Evolutionary conservation across 176 grass and related monocot species (phyloP), one percentile per base, ranked within the genome.

Genomic region (Triticum dicoccoides): DNA sequence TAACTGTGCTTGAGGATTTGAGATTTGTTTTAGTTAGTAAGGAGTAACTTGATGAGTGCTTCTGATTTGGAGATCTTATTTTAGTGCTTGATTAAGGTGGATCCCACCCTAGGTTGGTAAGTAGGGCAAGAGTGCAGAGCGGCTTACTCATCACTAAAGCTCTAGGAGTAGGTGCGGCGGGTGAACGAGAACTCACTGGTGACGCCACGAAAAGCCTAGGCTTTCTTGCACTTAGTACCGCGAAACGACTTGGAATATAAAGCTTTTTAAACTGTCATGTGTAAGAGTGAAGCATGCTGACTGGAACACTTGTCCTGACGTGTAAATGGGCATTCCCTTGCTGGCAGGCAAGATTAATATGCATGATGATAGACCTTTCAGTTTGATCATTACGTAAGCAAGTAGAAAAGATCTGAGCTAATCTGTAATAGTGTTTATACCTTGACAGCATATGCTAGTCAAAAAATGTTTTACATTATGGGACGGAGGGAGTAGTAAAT

Each of bases 101-200:
- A 32, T 29, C 74, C n/a, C 74, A 39, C 15, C 32, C 35, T 27
- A 9, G 32, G 74, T 86, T 78, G 84, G 84, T 86, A 23, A 78
- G 30, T 41, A 67, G 32, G 65, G 83, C 38, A 58, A 69, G 8
- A n/a, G 84, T n/a, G 45, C 63, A 81, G 45, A 81, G 15, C 11
- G 51, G 5, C 56, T 41, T 62, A 63, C 72, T 37, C 59, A 65
- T 80, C 24, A 35, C 12, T 73, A 80, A 62, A 71, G 56, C 78
- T 47, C 20, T 63, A 81, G 78, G 15, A 65, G 38, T 82, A 51
- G 76, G 68, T 83, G 59, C 21, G 6, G 78, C 44, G 27, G 67
- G 71, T 82, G 86, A 82, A 66, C 54, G 21, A 74, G 64, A 75
- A 54, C 25, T 76, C 45, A 52, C 44, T 65, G 17, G 61, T 25